phyloP scores from a whole-genome alignment of 805 yeast genomes.

The Metschnikowia arizonensis region DNA sequence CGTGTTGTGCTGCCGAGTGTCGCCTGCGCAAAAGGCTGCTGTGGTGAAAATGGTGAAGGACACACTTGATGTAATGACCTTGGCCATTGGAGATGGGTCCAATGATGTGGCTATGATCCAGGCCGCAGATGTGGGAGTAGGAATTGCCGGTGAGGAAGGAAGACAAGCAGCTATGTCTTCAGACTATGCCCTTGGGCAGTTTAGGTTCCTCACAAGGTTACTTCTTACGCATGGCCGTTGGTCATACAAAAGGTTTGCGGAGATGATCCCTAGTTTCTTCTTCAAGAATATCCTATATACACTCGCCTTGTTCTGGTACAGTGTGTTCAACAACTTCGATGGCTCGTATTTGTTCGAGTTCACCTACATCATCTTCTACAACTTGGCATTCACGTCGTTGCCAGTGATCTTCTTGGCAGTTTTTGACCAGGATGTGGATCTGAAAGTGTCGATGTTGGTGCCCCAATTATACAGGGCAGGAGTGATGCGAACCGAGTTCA shows the following conservation, averaged over 20 bases:
- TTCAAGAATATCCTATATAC: constrained; percentile 75
- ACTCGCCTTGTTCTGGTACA: constrained; percentile 72
- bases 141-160: constrained; percentile 86
- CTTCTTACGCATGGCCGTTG: constrained; percentile 79
- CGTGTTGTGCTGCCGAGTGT: constrained; percentile 80
- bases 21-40: constrained; percentile 78
- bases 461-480: constrained; percentile 72
- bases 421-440: constrained; percentile 72
- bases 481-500: constrained; percentile 59
- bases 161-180: constrained; percentile 85
- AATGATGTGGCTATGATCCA: constrained; percentile 88
- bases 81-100: constrained; percentile 84
- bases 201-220: constrained; percentile 60
- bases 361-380: constrained; percentile 74
- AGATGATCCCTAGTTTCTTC: constrained; percentile 75
- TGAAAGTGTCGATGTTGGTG: constrained; percentile 56
- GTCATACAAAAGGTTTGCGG: constrained; percentile 71
- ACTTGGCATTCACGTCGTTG: constrained; percentile 74
- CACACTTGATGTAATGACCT: constrained; percentile 65
- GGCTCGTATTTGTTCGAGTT: constrained; percentile 75
- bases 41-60: constrained; percentile 66
- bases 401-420: constrained; percentile 73
- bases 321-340: constrained; percentile 63
- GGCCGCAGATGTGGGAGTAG: constrained; percentile 80
- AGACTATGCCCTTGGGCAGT: constrained; percentile 80